A percentile compares a stretch with the other conserved stretches of the same genome.
These are phyloP conservation scores for Kodamaea arcana DNA, from an alignment of 1,139 yeast genomes.

Conservation along the genomic window DNA sequence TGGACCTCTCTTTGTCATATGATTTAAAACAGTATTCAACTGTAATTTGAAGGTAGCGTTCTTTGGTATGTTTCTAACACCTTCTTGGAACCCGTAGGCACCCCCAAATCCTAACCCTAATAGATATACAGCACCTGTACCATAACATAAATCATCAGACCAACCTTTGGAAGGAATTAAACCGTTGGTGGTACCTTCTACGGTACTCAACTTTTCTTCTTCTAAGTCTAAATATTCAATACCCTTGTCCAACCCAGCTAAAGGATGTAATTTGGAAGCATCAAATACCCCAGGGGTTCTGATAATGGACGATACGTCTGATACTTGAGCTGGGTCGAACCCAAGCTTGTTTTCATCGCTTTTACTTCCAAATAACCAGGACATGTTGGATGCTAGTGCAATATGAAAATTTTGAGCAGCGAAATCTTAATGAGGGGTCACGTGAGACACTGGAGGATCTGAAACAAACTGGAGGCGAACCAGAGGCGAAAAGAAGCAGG, in stretches of 20 bases:
- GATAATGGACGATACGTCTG: slow-evolving; percentile 61
- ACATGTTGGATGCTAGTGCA: slow-evolving; percentile 32
- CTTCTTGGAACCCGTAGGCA: slow-evolving; percentile 81
- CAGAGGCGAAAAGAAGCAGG: too few relatives aligned
- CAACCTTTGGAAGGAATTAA: slow-evolving; percentile 92
- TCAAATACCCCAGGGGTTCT: slow-evolving; percentile 63
- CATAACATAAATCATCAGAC: slow-evolving; percentile 96
- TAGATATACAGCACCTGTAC: slow-evolving; percentile 92
- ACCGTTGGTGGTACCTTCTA: slow-evolving; percentile 69
- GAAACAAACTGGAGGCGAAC: too few relatives aligned
- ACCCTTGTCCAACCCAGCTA: slow-evolving; percentile 88
- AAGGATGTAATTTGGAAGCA: slow-evolving; percentile 77
- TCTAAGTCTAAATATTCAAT: slow-evolving; percentile 89
- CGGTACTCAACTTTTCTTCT: slow-evolving; percentile 61
- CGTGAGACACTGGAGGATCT: too few relatives aligned
- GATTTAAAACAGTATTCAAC: slow-evolving; percentile 84
- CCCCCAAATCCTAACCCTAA: slow-evolving; percentile 79
- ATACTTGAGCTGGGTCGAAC: slow-evolving; percentile 63
- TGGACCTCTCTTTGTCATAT: slow-evolving; percentile 93
- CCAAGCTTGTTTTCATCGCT: slow-evolving; percentile 41
- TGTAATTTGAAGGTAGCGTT: slow-evolving; percentile 73
- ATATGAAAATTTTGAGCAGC: neutral
- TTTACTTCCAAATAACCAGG: slow-evolving; percentile 64
- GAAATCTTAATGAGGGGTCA: neutral
- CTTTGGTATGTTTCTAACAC: slow-evolving; percentile 69